These are phyloP conservation scores for Pseudogymnoascus sp. DNA, from an alignment of 2,329 filamentous ascomycete species.

Conservation along the genomic window DNA sequence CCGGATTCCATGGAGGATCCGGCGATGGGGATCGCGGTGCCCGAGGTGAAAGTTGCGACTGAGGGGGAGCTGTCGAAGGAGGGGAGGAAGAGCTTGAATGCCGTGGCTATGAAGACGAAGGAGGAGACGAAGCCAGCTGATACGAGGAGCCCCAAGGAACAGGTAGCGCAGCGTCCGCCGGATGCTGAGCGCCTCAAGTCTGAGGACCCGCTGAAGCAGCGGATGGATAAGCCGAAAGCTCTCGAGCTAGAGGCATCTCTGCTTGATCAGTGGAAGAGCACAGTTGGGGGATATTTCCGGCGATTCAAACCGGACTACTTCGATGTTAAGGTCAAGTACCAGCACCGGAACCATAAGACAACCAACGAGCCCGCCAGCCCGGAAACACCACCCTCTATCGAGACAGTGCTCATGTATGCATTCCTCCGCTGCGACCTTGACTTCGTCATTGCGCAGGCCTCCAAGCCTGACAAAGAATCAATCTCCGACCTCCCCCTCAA, in stretches of 20 bases:
- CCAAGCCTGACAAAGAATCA: conserved; percentile 70
- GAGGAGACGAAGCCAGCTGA: conserved; percentile 36
- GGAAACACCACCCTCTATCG: conserved; percentile 47
- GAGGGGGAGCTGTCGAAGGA: conserved; percentile 28
- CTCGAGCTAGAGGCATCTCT: conserved; percentile 64
- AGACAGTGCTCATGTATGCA: conserved; percentile 80
- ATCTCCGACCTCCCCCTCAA: conserved; percentile 74
- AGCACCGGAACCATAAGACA: conserved; percentile 13
- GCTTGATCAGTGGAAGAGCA: conserved; percentile 70
- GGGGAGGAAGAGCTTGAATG: conserved; percentile 36
- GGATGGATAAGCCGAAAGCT: conserved; percentile 49
- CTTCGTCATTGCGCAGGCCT: conserved; percentile 83
- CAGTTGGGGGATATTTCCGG: conserved; percentile 90
- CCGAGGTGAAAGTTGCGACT: conserved; percentile 21
- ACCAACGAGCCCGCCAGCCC: conserved; percentile 22
- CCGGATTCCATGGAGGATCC: conserved; percentile 26
- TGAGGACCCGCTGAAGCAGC: conserved; percentile 33
- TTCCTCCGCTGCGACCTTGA: conserved; percentile 92
- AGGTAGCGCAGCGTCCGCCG: conserved; percentile 33
- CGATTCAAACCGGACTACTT: conserved; percentile 83
- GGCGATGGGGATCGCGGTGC: neutral
- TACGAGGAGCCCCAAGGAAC: conserved; percentile 22
- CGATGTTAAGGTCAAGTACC: conserved; percentile 31
- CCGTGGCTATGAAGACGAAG: conserved; percentile 45
- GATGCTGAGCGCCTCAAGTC: conserved; percentile 35